A percentile compares a stretch with the other conserved stretches of the same genome.
phyloP scores from a whole-genome alignment of 78 protist genomes.

The Bodo saltans region DNA sequence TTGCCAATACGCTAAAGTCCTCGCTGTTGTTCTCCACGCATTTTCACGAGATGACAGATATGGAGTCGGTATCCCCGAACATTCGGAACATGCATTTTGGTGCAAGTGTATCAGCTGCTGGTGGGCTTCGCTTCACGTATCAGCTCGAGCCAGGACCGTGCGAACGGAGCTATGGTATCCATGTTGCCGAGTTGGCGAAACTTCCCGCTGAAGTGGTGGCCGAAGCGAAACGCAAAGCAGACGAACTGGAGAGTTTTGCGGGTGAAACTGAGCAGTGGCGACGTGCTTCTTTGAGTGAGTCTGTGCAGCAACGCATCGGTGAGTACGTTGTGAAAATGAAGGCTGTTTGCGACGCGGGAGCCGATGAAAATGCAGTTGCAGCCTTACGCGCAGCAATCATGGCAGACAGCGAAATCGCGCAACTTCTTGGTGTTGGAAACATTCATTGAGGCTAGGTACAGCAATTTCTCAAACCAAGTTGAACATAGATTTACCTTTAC shows the following conservation, averaged over 20 bases:
- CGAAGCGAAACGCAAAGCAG: constrained; percentile 6
- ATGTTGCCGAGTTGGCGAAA: constrained; percentile 82
- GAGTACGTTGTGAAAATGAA: too few species aligned
- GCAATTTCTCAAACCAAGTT: too few species aligned
- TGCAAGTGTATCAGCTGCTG: constrained; percentile 42
- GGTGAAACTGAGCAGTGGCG: too few species aligned
- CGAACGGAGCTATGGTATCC: constrained; percentile 84
- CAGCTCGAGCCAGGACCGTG: constrained; percentile 74
- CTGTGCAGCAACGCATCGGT: too few species aligned
- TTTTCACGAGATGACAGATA: constrained; percentile 81
- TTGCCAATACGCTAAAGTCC: not conserved
- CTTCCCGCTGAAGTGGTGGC: constrained; percentile 15
- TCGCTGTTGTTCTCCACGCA: constrained; percentile 87
- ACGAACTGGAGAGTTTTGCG: constrained; percentile 20
- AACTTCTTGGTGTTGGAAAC: too few species aligned
- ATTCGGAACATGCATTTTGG: constrained; percentile 1
- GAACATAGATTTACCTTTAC: too few species aligned
- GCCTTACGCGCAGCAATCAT: too few species aligned
- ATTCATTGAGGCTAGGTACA: too few species aligned
- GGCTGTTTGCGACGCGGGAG: too few species aligned
- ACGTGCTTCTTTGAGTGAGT: too few species aligned
- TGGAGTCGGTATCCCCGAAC: not conserved
- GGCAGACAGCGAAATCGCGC: too few species aligned
- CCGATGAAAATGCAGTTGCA: too few species aligned
- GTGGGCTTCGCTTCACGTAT: constrained; percentile 52